A percentile compares a stretch with the other conserved stretches of the same genome.
phyloP scores from a whole-genome alignment of 202 grass and related monocot species.

The Schoenoplectus tabernaemontani region DNA sequence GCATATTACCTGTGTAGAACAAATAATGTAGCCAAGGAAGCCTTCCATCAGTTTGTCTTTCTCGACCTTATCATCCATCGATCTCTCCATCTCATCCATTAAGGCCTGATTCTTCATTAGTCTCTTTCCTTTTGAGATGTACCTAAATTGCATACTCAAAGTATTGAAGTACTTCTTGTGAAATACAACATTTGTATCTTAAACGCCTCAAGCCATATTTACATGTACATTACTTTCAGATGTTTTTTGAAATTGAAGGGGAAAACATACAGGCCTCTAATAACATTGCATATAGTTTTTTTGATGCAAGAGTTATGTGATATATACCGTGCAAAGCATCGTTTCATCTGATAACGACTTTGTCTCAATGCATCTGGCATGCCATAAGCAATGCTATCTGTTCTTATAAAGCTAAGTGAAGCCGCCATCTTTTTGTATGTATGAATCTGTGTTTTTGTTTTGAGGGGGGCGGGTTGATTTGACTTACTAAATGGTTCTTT shows the following conservation, averaged over 20 bases:
- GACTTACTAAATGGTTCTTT: background rate
- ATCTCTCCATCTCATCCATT: slow-evolving; percentile 74
- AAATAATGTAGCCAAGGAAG: slow-evolving; percentile 76
- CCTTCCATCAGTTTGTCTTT: slow-evolving; percentile 77
- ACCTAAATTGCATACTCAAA: slow-evolving; percentile 38
- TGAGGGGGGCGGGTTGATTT: background rate
- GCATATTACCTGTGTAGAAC: slow-evolving; percentile 65
- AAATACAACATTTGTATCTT: background rate
- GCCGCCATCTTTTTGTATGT: slow-evolving; percentile 16
- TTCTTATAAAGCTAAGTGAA: slow-evolving; percentile 63
- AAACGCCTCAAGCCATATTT: too few relatives aligned
- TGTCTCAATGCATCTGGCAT: slow-evolving; percentile 79
- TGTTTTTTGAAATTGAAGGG: background rate
- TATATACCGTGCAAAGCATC: slow-evolving; percentile 64
- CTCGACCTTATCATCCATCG: slow-evolving; percentile 79
- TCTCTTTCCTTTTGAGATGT: slow-evolving; percentile 71
- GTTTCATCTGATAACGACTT: slow-evolving; percentile 99
- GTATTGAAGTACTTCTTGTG: background rate
- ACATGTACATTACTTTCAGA: background rate
- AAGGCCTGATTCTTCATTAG: slow-evolving; percentile 83
- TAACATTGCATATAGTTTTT: background rate
- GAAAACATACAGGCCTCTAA: background rate
- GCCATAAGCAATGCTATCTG: slow-evolving; percentile 70
- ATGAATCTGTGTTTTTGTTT: slow-evolving; percentile 1
- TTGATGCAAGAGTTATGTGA: background rate